phyloP scores from a whole-genome alignment of 192 early-diverging fungal genomes.

The Rhizoclosmatium sp. region DNA sequence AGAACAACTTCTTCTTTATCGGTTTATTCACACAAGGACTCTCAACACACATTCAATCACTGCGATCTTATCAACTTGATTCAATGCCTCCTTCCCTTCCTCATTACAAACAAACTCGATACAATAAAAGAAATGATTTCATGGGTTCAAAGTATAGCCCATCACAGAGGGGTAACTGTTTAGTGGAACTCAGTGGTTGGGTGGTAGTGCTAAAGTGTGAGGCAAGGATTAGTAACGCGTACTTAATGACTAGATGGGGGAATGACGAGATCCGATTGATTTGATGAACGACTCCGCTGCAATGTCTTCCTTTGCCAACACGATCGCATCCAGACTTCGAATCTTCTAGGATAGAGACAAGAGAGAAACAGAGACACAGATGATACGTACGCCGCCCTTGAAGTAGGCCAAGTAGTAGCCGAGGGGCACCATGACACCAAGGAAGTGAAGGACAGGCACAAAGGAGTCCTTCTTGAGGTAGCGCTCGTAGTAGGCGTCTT shows the following conservation, averaged over 20 bases:
- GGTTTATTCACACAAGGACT: background rate
- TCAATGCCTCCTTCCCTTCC: background rate
- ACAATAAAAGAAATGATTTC: too few species aligned
- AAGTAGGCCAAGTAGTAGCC: conserved; percentile 61
- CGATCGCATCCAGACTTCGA: too few species aligned
- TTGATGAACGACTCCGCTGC: background rate
- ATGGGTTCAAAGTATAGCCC: too few species aligned
- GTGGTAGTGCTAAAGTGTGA: conserved; percentile 52
- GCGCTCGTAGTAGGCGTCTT: conserved; percentile 52
- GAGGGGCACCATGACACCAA: conserved; percentile 53
- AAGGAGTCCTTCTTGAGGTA: conserved; percentile 58
- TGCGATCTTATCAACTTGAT: too few species aligned
- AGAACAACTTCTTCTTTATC: background rate
- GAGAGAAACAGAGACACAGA: background rate
- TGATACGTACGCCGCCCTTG: conserved; percentile 50
- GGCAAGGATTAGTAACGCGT: background rate
- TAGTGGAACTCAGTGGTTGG: conserved; percentile 61
- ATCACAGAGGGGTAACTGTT: background rate
- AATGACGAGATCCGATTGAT: background rate
- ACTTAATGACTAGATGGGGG: background rate
- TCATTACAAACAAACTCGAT: background rate
- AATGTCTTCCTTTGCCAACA: too few species aligned
- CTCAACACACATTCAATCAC: too few species aligned
- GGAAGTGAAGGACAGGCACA: conserved; percentile 62
- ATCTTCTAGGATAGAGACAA: too few species aligned